phyloP scores from a whole-genome alignment of 257 asterid genomes.

The Nicotiana noctiflora region DNA sequence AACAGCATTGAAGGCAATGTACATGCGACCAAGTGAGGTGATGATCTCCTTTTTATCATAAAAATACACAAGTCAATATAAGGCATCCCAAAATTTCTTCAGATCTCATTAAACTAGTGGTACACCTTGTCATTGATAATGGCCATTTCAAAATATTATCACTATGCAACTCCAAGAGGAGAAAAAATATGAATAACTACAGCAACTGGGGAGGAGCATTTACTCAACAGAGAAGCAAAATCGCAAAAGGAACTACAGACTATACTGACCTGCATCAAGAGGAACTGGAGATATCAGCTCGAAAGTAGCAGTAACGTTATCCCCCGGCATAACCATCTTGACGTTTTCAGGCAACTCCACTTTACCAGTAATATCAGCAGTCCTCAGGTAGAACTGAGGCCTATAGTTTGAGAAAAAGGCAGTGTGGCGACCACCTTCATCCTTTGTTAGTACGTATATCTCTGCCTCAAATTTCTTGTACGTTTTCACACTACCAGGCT shows the following conservation, averaged over 20 bases:
- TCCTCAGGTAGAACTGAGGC: conserved; percentile 97
- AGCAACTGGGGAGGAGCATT: neutral
- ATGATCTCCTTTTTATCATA: neutral
- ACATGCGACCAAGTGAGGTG: neutral
- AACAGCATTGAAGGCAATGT: neutral
- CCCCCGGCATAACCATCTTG: conserved; percentile 99
- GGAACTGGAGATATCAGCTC: conserved; percentile 90
- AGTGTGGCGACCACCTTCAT: conserved; percentile 99
- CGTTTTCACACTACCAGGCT: conserved; percentile 73
- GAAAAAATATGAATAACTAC: neutral
- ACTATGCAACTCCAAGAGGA: neutral
- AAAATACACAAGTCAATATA: neutral
- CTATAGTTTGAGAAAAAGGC: conserved; percentile 92
- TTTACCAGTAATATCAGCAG: conserved; percentile 97
- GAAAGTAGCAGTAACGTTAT: conserved; percentile 90
- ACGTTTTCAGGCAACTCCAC: conserved; percentile 95
- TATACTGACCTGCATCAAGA: conserved; percentile 62
- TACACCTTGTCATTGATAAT: neutral
- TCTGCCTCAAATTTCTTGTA: conserved; percentile 95
- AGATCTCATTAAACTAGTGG: neutral
- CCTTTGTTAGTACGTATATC: conserved; percentile 94
- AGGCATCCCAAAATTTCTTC: neutral
- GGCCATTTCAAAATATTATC: neutral
- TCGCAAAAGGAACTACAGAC: neutral
- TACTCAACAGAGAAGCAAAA: neutral